Base-by-base conservation (phyloP, 2,329 filamentous ascomycete species). In the Talaromyces sp. region DNA sequence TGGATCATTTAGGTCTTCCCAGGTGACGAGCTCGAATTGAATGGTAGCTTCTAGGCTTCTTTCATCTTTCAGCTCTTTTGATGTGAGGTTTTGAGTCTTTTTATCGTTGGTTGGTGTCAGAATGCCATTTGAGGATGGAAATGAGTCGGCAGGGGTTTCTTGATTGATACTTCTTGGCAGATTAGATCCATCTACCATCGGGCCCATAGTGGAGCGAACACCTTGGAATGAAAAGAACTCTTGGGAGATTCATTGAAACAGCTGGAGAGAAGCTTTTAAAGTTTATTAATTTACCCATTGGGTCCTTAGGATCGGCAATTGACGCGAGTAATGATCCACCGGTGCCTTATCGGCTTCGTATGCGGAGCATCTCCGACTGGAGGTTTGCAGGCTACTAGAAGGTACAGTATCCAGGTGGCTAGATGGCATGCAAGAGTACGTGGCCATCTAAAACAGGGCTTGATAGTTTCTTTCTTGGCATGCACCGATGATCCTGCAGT, bases 1-100 rank as follows among this genome's bases (percentile, higher is more conserved):
- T 3, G 65, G 64, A 44, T 74, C 70, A 9, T 68, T 40, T 2
- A 56, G 54, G 8, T 61, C 63, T 43, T 61, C 48, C 69, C 66
- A 72, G 2, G 56, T 54, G 22, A 64, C 49, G 2, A 63, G 47
- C 17, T 58, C 45, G 19, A 50, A 47, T 20, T 33, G 24, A 20
- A 16, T 13, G 16, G 11, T 7, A 11, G 2, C 10, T 36, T 24
- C 11, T 16, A 4, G 32, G 8, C n/a, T 32, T 32, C 4, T 16
- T 40, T 29, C 32, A 20, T 27, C 33, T n/a, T n/a, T n/a, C n/a
- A n/a, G n/a, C n/a, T n/a, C 5, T 1, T 30, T 24, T n/a, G 41
- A n/a, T 6, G 43, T 35, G 4, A 3, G 22, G 10, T 30, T 11
- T 17, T 52, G 32, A 27, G 9, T 41, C 13, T 3, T 20, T 8